Conservation (phyloP, 495 filamentous ascomycete species). For the Apodospora peruviana region DNA sequence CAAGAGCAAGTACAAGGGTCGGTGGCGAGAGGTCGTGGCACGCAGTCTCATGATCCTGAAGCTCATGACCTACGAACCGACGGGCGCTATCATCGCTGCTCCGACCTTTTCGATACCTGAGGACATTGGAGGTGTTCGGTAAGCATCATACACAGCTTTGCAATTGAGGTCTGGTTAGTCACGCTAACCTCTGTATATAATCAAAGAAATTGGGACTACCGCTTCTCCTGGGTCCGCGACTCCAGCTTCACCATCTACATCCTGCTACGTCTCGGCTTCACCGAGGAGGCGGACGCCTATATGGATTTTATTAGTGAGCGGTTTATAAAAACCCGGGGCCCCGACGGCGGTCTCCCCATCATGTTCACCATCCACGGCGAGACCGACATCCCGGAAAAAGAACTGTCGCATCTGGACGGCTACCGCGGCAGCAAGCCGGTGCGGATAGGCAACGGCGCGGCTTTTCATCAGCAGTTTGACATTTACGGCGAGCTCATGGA, state of each 20-base stretch:
- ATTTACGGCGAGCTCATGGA: constrained; percentile 76
- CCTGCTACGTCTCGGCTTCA: constrained; percentile 66
- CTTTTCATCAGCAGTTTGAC: constrained; percentile 68
- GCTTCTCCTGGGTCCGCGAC: constrained; percentile 70
- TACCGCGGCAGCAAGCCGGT: constrained; percentile 64
- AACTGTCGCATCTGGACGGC: constrained; percentile 60
- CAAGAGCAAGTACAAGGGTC: constrained; percentile 62
- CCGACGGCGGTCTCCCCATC: constrained; percentile 57
- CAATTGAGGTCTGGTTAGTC: neutral
- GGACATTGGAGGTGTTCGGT: constrained; percentile 59
- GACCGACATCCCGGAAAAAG: constrained; percentile 63
- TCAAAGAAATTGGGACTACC: constrained; percentile 69
- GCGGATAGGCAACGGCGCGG: constrained; percentile 69
- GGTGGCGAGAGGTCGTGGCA: constrained; percentile 62
- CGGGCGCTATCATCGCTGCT: constrained; percentile 44
- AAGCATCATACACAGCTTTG: constrained; percentile 4
- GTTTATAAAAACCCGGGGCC: constrained; percentile 42
- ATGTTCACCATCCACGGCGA: constrained; percentile 73
- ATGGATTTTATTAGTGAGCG: constrained; percentile 69
- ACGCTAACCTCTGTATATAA: neutral
- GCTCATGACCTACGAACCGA: constrained; percentile 59
- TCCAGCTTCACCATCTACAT: constrained; percentile 72
- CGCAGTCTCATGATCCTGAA: constrained; percentile 67
- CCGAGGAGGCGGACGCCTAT: constrained; percentile 66
- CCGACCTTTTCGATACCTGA: constrained; percentile 64